Conservation (phyloP, 1,284 basidiomycete genomes). For the Ustilago bromivora region DNA sequence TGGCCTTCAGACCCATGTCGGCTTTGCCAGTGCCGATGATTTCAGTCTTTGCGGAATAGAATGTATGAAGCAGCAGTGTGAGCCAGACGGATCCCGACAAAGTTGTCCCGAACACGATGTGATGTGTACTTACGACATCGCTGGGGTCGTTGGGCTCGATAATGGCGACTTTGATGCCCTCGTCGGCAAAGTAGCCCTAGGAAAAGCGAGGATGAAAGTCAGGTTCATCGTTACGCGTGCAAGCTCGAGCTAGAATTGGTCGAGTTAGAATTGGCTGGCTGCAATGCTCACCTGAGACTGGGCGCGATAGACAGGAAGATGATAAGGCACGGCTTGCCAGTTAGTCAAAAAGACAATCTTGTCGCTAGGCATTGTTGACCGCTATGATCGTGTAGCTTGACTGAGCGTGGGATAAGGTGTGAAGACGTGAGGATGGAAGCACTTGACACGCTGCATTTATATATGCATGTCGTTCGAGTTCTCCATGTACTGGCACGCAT, state of each 20-base stretch:
- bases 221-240: slow-evolving; percentile 24
- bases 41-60: slow-evolving; percentile 37
- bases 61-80: neutral
- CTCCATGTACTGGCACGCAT: neutral
- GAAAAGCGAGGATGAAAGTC: neutral
- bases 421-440: neutral
- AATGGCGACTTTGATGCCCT: slow-evolving; percentile 71
- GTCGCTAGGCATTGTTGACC: slow-evolving; percentile 47
- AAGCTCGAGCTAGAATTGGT: neutral
- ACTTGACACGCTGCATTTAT: neutral
- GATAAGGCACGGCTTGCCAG: slow-evolving; percentile 70
- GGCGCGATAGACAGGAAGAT: slow-evolving; percentile 70
- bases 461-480: neutral
- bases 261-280: neutral
- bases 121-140: slow-evolving; percentile 49
- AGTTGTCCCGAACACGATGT: neutral
- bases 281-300: slow-evolving; percentile 61
- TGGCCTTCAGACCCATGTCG: slow-evolving; percentile 70
- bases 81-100: neutral
- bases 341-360: slow-evolving; percentile 60
- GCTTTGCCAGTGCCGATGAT: slow-evolving; percentile 69
- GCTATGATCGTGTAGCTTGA: neutral
- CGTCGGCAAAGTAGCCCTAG: slow-evolving; percentile 60
- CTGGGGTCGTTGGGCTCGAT: slow-evolving; percentile 69
- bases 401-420: neutral